phyloP scores from a whole-genome alignment of 306 rosid genomes.

The Pueraria montana region DNA sequence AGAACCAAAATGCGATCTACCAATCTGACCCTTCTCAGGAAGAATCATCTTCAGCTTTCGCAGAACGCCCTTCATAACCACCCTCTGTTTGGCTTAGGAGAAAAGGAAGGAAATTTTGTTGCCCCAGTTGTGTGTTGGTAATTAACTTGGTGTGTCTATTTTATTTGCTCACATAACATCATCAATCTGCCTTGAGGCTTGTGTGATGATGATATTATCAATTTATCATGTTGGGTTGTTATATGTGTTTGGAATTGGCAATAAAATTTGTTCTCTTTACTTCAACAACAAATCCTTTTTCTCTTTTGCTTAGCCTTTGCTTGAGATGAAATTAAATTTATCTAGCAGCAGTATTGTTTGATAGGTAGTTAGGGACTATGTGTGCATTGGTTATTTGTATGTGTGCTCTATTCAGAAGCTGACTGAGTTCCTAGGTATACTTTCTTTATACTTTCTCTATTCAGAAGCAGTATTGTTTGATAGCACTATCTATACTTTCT shows the following conservation, averaged over 20 bases:
- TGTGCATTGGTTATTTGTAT: background rate
- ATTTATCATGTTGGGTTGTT: background rate
- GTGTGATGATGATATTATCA: background rate
- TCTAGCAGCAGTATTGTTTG: background rate
- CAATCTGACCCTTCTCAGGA: conserved; percentile 43
- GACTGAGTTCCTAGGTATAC: background rate
- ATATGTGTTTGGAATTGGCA: conserved; percentile 19
- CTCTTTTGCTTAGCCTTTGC: background rate
- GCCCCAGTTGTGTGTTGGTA: background rate
- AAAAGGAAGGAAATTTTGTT: background rate
- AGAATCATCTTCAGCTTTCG: background rate
- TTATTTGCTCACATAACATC: background rate
- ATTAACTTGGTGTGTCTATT: background rate
- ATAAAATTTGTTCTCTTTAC: conserved; percentile 17
- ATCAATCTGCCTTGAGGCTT: background rate
- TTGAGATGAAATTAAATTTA: background rate
- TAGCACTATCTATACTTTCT: too few relatives aligned
- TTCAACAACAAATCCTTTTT: background rate
- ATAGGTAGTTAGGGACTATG: background rate
- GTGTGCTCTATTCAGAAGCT: background rate
- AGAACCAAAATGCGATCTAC: conserved; percentile 46
- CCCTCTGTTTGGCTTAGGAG: conserved; percentile 23
- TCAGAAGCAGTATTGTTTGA: too few relatives aligned
- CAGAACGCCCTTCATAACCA: background rate
- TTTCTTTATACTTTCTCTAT: too few relatives aligned